Base-by-base conservation (phyloP, 768 basidiomycete species). In the Rhodocollybia butyracea region DNA sequence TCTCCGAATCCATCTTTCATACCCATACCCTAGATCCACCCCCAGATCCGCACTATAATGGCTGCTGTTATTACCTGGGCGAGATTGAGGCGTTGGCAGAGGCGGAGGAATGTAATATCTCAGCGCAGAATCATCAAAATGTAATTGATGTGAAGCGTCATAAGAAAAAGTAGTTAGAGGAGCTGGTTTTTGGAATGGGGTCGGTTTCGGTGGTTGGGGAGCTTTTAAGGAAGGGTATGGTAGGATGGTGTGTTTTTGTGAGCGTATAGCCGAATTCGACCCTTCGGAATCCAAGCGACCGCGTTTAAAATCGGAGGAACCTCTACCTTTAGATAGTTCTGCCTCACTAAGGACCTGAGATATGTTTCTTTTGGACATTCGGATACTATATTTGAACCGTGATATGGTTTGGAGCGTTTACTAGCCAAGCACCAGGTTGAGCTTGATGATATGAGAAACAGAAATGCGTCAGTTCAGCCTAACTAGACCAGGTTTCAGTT, bases 111-210 rank as follows among this genome's bases (percentile, higher is more conserved):
- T 75, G 60, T 82, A 90, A 66, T 88, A 91, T 46, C 84, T 78
- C 73, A 92, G 61, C 0, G 88, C 84, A 17, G 84, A 79, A 65
- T 93, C 76, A 19, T 76, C 78, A 67, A 90, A 91, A 56, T 82
- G 76, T 26, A 88, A 79, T 13, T 69, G 71, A 48, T 80, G 82
- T 7, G 64, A 68, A 13, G 82, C 70, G 15, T 78, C 79, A 62
- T 89, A 89, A 7, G 89, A 91, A 68, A 91, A 92, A 0, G 89
- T 81, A 22, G 84, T 73, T 7, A 92, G 67, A 26, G 80, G 83
- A 3, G 74, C 79, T 2, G 90, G 90, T 57, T 86, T 82, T 63
- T 91, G 90, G 59, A 91, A 88, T 1, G 82, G 76, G 21, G 73
- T 21, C 24, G 59, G 31, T 10, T 40, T 27, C 7, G 56, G 5